These are phyloP conservation scores for Stachybotrys elegans DNA, from an alignment of 2,329 filamentous ascomycete genomes.

Conservation along the genomic window DNA sequence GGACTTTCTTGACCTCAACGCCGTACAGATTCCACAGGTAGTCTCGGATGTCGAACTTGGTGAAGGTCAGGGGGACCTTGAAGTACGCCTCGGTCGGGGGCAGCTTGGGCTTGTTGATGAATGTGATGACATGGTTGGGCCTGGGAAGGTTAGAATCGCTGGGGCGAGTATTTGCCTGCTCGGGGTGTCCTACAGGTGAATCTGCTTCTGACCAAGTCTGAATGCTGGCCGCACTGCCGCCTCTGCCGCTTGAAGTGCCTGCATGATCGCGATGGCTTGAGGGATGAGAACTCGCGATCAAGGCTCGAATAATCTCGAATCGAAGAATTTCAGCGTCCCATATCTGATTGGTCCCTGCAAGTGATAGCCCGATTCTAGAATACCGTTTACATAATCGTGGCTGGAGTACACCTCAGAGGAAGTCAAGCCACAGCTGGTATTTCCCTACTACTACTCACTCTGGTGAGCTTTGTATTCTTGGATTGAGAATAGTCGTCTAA, in stretches of 20 bases:
- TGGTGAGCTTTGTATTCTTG: too few species aligned
- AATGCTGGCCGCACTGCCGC: constrained; percentile 35
- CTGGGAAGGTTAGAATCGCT: constrained; percentile 37
- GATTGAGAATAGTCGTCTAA: too few species aligned
- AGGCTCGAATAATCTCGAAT: background rate
- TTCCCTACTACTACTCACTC: too few species aligned
- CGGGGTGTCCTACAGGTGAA: constrained; percentile 46
- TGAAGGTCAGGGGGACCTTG: constrained; percentile 84
- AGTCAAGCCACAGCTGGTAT: too few species aligned
- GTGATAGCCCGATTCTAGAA: too few species aligned
- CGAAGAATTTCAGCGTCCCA: constrained; percentile 10
- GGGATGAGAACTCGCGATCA: constrained; percentile 14
- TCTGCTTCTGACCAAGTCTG: constrained; percentile 46
- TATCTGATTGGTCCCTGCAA: too few species aligned
- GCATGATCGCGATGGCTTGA: constrained; percentile 25
- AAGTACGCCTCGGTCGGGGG: constrained; percentile 83
- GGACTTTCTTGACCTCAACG: constrained; percentile 66
- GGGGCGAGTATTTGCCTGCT: background rate
- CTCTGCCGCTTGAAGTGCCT: constrained; percentile 22
- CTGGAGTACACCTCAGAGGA: too few species aligned
- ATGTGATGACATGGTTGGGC: constrained; percentile 73
- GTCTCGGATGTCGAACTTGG: constrained; percentile 93
- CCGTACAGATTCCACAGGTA: constrained; percentile 87
- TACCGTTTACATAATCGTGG: too few species aligned
- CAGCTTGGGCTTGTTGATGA: constrained; percentile 66